These are phyloP conservation scores for Aphanomyces astaci DNA, from an alignment of 352 stramenopile species.

Conservation along the genomic window DNA sequence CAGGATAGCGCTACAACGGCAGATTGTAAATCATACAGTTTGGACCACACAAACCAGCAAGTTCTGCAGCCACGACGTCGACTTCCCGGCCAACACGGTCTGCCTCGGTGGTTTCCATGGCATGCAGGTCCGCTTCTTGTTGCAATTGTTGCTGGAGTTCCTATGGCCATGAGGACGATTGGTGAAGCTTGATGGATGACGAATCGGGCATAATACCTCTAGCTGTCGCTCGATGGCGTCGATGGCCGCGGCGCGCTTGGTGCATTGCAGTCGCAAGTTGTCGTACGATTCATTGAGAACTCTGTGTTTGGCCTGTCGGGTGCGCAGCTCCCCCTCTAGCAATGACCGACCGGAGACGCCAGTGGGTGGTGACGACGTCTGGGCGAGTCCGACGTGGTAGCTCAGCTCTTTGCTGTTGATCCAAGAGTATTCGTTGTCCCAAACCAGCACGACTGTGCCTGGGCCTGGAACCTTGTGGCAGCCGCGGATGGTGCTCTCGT, in stretches of 20 bases:
- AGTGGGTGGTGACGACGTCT: slow-evolving; percentile 22
- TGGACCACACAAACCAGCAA: not conserved
- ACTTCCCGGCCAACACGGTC: not conserved
- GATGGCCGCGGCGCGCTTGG: not conserved
- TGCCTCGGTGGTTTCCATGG: not conserved
- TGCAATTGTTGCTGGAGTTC: not conserved
- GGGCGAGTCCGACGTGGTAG: slow-evolving; percentile 59
- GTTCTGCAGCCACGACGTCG: not conserved
- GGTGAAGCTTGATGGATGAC: no score
- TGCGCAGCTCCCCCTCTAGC: not conserved
- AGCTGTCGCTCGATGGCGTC: slow-evolving; percentile 6
- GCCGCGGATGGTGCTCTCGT: slow-evolving; percentile 33
- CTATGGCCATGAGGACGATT: not conserved
- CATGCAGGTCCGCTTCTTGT: not conserved
- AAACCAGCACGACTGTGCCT: slow-evolving; percentile 54
- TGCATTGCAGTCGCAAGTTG: not conserved
- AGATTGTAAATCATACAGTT: not conserved
- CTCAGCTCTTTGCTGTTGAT: slow-evolving; percentile 69
- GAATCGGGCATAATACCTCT: not conserved
- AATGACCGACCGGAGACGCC: not conserved
- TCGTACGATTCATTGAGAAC: not conserved
- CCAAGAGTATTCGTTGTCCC: slow-evolving; percentile 81
- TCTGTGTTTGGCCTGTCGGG: not conserved
- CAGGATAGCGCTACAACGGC: slow-evolving; percentile 7
- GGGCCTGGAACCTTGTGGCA: slow-evolving; percentile 40